These are phyloP conservation scores for Lepidium didymum DNA, from an alignment of 345 rosid genomes.

Conservation along the genomic window DNA sequence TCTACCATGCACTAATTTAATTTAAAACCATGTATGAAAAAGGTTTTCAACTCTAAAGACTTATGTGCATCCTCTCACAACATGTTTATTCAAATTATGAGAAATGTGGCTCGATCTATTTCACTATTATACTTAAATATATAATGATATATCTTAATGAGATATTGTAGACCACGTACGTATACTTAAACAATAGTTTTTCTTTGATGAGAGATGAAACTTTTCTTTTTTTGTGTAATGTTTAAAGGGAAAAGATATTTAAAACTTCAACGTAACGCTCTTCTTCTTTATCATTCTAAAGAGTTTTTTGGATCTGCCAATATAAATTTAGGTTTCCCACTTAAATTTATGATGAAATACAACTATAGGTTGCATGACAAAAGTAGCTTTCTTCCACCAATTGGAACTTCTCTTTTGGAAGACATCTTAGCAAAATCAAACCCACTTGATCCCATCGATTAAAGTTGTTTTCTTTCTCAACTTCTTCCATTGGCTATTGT, in stretches of 20 bases:
- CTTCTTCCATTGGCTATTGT: neutral
- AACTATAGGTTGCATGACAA: constrained; percentile 23
- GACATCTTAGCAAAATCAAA: constrained; percentile 8
- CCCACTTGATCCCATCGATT: constrained; percentile 11
- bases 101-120: neutral
- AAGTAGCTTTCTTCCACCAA: constrained; percentile 15
- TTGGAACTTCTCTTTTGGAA: constrained; percentile 12
- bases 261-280: constrained; percentile 6
- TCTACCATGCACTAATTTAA: too few relatives aligned
- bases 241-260: neutral
- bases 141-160: neutral
- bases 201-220: neutral
- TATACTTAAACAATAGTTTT: neutral
- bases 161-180: neutral
- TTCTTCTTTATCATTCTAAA: constrained; percentile 1
- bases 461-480: neutral
- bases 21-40: neutral
- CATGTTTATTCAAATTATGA: neutral
- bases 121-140: neutral
- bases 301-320: constrained; percentile 8
- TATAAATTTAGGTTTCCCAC: constrained; percentile 23
- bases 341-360: constrained; percentile 1
- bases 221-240: neutral
- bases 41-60: neutral
- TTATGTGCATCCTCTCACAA: neutral